Percentiles rank a stretch among this genome's conserved stretches.
Conservation (phyloP, 139 green algal genomes). For the Penium margaritaceum region DNA sequence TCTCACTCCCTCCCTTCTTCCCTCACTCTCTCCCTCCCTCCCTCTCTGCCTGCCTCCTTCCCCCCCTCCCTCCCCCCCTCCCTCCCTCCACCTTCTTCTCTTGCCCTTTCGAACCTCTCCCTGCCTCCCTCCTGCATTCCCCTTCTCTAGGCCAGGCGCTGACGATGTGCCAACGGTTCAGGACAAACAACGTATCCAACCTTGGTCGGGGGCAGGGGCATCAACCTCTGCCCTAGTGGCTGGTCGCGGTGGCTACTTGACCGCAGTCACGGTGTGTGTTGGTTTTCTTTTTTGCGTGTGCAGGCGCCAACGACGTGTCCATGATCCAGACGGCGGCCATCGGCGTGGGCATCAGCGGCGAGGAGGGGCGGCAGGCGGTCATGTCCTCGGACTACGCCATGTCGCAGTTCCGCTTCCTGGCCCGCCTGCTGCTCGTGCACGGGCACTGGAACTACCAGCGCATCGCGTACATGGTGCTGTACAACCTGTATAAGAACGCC, state of each 20-base stretch:
- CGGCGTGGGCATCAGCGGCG: constrained; percentile 51
- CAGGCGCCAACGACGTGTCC: constrained; percentile 53
- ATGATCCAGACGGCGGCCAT: constrained; percentile 58
- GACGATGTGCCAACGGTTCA: constrained; percentile 59
- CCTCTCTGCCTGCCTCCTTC: background rate
- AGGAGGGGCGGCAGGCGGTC: constrained; percentile 53
- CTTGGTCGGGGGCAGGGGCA: too few relatives aligned
- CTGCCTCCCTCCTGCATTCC: background rate
- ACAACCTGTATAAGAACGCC: constrained; percentile 34
- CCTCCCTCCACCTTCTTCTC: background rate
- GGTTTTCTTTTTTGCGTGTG: too few relatives aligned
- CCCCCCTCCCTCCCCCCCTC: background rate
- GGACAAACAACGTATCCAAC: background rate
- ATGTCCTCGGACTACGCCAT: constrained; percentile 53
- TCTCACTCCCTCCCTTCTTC: background rate
- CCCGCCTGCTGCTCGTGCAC: constrained; percentile 46
- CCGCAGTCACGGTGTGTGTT: too few relatives aligned
- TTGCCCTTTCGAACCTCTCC: background rate
- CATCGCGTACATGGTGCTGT: constrained; percentile 49
- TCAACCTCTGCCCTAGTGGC: background rate
- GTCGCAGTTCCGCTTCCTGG: constrained; percentile 49
- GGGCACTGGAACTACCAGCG: constrained; percentile 50
- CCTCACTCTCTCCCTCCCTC: background rate
- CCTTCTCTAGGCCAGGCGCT: constrained; percentile 32
- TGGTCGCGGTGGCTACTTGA: background rate